phyloP scores from a whole-genome alignment of 139 green algal genomes.

The Monoraphidium neglectum region DNA sequence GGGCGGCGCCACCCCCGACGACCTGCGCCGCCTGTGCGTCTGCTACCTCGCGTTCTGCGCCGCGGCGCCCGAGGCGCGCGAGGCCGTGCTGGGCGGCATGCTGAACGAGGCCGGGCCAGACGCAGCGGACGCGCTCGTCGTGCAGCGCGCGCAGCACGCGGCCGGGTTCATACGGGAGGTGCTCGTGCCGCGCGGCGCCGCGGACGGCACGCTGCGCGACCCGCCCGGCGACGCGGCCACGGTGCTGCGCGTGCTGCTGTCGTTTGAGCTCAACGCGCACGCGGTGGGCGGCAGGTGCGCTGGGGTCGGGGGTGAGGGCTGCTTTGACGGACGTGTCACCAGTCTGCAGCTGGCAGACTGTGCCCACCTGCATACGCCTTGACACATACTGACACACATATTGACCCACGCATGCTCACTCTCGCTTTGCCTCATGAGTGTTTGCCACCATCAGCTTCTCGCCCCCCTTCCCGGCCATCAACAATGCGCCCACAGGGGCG shows the following conservation, averaged over 20 bases:
- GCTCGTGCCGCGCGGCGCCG: not conserved
- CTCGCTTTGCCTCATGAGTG: conserved; percentile 1
- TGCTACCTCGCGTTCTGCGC: conserved; percentile 14
- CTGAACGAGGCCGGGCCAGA: not conserved
- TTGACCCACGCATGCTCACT: no score
- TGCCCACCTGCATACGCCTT: no score
- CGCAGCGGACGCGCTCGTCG: conserved; percentile 5
- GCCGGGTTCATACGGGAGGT: not conserved
- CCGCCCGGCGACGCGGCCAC: not conserved
- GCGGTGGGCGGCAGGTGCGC: not conserved
- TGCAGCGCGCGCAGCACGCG: not conserved
- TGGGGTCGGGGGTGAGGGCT: not conserved
- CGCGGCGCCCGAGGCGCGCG: not conserved
- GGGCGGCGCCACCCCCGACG: no score
- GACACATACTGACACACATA: no score
- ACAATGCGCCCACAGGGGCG: not conserved
- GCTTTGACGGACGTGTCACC: no score
- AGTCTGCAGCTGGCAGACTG: no score
- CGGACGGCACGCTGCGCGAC: not conserved
- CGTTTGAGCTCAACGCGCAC: conserved; percentile 17
- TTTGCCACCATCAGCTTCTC: not conserved
- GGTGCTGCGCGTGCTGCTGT: conserved; percentile 11
- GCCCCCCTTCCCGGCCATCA: not conserved
- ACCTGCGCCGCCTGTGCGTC: no score
- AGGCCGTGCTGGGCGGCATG: conserved; percentile 13